Evolutionary conservation across 2,329 filamentous ascomycete species (phyloP), one percentile per base, ranked within the genome.

Genomic region (Penicillium sp.): DNA sequence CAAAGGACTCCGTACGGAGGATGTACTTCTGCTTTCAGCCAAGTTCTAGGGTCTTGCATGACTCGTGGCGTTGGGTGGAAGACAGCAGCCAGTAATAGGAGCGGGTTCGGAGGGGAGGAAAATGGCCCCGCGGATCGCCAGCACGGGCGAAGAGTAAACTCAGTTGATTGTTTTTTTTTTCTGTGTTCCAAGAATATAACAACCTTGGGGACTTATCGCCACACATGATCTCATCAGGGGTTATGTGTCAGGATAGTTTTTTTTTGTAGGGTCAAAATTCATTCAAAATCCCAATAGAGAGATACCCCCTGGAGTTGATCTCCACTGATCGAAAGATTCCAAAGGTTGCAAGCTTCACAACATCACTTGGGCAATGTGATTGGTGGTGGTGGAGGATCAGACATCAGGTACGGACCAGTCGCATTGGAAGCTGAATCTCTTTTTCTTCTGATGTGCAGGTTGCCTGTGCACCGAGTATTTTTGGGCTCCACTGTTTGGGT

Each of bases 81-180:
- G 23, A 23, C 15, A 38, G 33, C 45, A 47, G 10, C 40, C 54
- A 56, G 40, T 38, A 19, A 41, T 4, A n/a, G 33, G 33, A 31
- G 40, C 6, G 35, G 52, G 37, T n/a, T 48, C 35, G 35, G 50
- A 21, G 15, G 35, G 23, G 13, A 7, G n/a, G 27, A 27, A 51
- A 29, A 48, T 23, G 43, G 55, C 50, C 42, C 55, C 55, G 43
- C 21, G 25, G 55, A 57, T 57, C 55, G 50, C 15, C 49, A 56
- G 48, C 41, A 56, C 48, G 54, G 54, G 27, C 12, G 21, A n/a
- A 29, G 13, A 43, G 15, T 6, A 19, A 41, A 41, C 52, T 13
- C 17, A 31, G 21, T 31, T 19, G 33, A 27, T 21, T 35, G 31
- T 25, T 42, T 35, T 40, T 29, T 29, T 5, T 25, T 25, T 25